These are phyloP conservation scores for Nakazawaea peltata DNA, from an alignment of 805 yeast genomes.

Conservation along the genomic window DNA sequence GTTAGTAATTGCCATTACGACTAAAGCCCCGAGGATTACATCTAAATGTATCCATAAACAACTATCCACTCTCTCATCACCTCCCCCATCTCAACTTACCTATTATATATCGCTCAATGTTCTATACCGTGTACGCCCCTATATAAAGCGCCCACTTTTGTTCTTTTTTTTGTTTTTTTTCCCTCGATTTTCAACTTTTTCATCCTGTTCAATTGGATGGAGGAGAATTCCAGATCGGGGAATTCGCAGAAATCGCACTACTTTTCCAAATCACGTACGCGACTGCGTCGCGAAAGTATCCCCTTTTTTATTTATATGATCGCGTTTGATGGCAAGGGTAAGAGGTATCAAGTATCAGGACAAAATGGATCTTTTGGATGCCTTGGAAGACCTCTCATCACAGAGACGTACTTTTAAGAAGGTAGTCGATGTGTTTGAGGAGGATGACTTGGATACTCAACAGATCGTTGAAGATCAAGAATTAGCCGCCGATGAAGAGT, in stretches of 20 bases:
- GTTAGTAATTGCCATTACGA: background rate
- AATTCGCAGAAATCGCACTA: too few relatives aligned
- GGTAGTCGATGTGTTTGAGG: slow-evolving; percentile 1
- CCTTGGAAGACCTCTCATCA: slow-evolving; percentile 14
- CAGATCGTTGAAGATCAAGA: too few relatives aligned
- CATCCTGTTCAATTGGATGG: slow-evolving; percentile 7
- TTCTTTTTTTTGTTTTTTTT: background rate
- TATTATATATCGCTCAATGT: too few relatives aligned
- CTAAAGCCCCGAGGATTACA: too few relatives aligned
- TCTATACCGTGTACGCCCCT: background rate
- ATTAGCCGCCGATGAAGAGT: too few relatives aligned
- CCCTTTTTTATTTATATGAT: too few relatives aligned
- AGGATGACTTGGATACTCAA: too few relatives aligned
- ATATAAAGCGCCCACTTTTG: background rate
- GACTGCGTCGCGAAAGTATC: too few relatives aligned
- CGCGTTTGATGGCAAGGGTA: too few relatives aligned
- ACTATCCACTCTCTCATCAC: background rate
- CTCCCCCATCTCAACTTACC: background rate
- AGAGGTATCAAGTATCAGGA: too few relatives aligned
- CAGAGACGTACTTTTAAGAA: slow-evolving; percentile 6
- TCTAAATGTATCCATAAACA: background rate
- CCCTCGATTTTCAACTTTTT: background rate
- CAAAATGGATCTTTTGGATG: slow-evolving; percentile 16
- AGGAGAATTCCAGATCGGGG: background rate
- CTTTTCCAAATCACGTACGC: too few relatives aligned